These are phyloP conservation scores for Pseudogymnoascus sp. DNA, from an alignment of 2,329 filamentous ascomycete species.

Conservation along the genomic window DNA sequence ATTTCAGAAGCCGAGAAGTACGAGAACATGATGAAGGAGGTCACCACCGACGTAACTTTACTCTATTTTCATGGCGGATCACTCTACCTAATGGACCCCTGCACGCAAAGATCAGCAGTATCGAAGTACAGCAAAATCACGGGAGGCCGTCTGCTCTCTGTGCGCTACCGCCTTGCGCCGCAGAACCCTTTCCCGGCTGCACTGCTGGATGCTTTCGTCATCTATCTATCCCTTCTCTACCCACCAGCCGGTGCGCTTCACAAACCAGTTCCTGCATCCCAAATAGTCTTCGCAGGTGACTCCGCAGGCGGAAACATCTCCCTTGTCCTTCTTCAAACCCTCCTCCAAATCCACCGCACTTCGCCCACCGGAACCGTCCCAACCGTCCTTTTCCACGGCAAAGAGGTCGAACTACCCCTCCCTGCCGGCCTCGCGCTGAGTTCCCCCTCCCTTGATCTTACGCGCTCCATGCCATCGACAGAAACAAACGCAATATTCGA, in stretches of 20 bases:
- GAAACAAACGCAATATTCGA: constrained; percentile 46
- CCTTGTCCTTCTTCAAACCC: constrained; percentile 56
- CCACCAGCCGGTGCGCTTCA: constrained; percentile 63
- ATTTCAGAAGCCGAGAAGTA: constrained; percentile 59
- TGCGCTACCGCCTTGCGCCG: constrained; percentile 67
- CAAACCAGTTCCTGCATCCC: constrained; percentile 49
- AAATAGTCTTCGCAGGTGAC: constrained; percentile 67
- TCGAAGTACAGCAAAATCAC: constrained; percentile 57
- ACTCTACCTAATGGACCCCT: constrained; percentile 62
- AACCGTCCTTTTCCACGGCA: constrained; percentile 52
- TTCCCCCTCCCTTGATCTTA: constrained; percentile 66
- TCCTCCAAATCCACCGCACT: constrained; percentile 53
- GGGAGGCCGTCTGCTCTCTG: constrained; percentile 60
- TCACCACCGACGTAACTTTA: constrained; percentile 51
- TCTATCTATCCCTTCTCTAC: constrained; percentile 64
- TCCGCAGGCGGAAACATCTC: constrained; percentile 63
- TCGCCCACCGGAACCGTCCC: constrained; percentile 34
- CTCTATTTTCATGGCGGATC: constrained; percentile 72
- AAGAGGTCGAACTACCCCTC: constrained; percentile 48
- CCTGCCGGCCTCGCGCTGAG: constrained; percentile 56
- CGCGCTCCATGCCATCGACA: constrained; percentile 51
- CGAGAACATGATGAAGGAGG: constrained; percentile 57
- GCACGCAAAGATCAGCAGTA: constrained; percentile 52
- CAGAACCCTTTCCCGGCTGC: constrained; percentile 68
- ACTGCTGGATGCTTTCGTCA: constrained; percentile 61